Conservation (phyloP, 805 yeast genomes). For the Hyphopichia homilentoma region DNA sequence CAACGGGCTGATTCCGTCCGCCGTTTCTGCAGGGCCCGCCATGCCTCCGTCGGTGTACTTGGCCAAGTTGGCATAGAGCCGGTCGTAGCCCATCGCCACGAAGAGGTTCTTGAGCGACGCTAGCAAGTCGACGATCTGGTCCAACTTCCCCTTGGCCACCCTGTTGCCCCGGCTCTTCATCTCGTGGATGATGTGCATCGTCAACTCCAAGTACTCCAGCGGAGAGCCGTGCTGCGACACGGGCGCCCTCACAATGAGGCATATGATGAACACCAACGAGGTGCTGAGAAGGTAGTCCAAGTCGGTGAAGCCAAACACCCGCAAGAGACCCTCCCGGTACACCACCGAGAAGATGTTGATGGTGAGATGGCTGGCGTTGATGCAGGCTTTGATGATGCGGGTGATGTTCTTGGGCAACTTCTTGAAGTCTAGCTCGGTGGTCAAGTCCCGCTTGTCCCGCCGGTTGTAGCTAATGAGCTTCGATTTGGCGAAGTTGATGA, state of each 20-base stretch:
- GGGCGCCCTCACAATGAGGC: conserved; percentile 13
- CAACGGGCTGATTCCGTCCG: not conserved
- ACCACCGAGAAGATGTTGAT: conserved; percentile 20
- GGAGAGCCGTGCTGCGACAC: conserved; percentile 7
- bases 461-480: conserved; percentile 10
- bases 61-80: conserved; percentile 4
- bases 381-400: conserved; percentile 12
- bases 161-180: conserved; percentile 18
- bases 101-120: conserved; percentile 3
- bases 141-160: conserved; percentile 17
- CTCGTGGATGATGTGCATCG: conserved; percentile 15
- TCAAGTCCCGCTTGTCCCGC: not conserved
- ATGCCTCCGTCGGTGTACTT: conserved; percentile 3
- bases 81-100: not conserved
- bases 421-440: conserved; percentile 5
- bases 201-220: conserved; percentile 14
- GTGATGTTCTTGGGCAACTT: conserved; percentile 18
- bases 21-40: not conserved
- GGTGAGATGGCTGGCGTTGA: conserved; percentile 19
- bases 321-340: conserved; percentile 13
- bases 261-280: conserved; percentile 18
- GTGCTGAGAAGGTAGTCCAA: conserved; percentile 21
- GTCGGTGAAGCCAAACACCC: conserved; percentile 24
- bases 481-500: conserved; percentile 17
- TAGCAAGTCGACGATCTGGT: conserved; percentile 10